A percentile compares a stretch with the other conserved stretches of the same genome.
Evolutionary conservation across 805 yeast genomes (phyloP).

Genomic region (Komagataella pseudopastoris): DNA sequence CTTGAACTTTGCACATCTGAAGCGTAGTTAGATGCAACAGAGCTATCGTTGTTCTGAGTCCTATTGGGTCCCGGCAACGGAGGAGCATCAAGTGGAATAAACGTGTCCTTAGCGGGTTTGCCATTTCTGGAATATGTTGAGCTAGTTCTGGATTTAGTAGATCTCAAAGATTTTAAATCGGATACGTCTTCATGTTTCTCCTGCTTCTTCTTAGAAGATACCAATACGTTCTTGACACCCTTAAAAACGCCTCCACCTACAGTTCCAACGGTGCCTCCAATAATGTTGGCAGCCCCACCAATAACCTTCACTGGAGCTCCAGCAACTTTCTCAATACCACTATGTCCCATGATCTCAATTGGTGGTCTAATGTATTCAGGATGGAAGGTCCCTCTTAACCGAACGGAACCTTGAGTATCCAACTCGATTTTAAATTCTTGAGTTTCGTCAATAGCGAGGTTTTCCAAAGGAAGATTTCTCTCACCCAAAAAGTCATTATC

Average conservation of each 20-base stretch:
- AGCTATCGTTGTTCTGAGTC: not conserved
- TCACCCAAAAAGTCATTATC: slow-evolving; percentile 48
- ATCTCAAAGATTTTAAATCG: not conserved
- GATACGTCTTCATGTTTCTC: not conserved
- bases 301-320: slow-evolving; percentile 35
- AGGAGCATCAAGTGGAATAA: not conserved
- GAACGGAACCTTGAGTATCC: slow-evolving; percentile 53
- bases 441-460: slow-evolving; percentile 27
- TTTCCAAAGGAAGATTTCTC: slow-evolving; percentile 32
- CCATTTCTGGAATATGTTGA: not conserved
- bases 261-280: slow-evolving; percentile 28
- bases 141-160: slow-evolving; percentile 1
- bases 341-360: slow-evolving; percentile 21
- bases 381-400: slow-evolving; percentile 36
- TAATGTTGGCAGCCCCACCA: slow-evolving; percentile 29
- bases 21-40: not conserved
- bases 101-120: not conserved
- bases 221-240: slow-evolving; percentile 32
- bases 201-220: slow-evolving; percentile 7
- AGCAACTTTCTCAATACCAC: slow-evolving; percentile 26
- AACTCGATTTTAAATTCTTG: slow-evolving; percentile 33
- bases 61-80: slow-evolving; percentile 1
- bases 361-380: slow-evolving; percentile 63
- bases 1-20: not conserved
- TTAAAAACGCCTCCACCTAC: slow-evolving; percentile 26